Evolutionary conservation across 352 stramenopile genomes (phyloP).

Genomic region (Phytophthora ramorum): DNA sequence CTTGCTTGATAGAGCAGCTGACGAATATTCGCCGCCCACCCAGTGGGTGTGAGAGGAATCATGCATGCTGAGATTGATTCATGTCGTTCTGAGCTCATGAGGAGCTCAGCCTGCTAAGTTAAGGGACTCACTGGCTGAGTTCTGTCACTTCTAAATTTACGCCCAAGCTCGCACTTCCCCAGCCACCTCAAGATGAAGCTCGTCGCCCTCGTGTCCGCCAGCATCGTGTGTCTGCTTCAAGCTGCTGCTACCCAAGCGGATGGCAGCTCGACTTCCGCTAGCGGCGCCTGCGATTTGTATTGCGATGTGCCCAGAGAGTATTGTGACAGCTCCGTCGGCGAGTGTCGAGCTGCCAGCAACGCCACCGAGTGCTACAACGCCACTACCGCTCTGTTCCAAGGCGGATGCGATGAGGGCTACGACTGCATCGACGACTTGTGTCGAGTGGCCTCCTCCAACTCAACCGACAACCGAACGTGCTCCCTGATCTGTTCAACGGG

Average conservation of each 20-base stretch:
- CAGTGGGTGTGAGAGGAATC: constrained; percentile 2
- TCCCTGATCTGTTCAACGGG: constrained; percentile 19
- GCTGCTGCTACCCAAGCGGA: background rate
- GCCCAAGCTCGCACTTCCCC: background rate
- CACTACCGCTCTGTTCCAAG: constrained; percentile 35
- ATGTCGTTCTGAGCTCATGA: constrained; percentile 4
- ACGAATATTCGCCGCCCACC: background rate
- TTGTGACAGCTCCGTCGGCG: constrained; percentile 35
- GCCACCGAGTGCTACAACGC: constrained; percentile 39
- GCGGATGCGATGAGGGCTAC: constrained; percentile 36
- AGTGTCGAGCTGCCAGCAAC: constrained; percentile 28
- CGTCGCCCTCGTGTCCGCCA: background rate
- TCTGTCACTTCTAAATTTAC: constrained; percentile 4
- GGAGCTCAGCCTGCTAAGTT: background rate
- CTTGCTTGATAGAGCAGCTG: background rate
- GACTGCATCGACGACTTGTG: constrained; percentile 40
- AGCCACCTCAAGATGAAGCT: constrained; percentile 10
- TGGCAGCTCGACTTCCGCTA: background rate
- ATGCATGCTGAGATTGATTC: constrained; percentile 1
- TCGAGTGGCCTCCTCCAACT: constrained; percentile 16
- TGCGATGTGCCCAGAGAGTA: constrained; percentile 23
- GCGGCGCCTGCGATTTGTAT: background rate
- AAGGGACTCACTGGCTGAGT: background rate
- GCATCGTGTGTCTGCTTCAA: constrained; percentile 5
- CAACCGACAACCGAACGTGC: constrained; percentile 17